These are phyloP conservation scores for Geotrichum australiense DNA, from an alignment of 1,139 yeast genomes.

Conservation along the genomic window DNA sequence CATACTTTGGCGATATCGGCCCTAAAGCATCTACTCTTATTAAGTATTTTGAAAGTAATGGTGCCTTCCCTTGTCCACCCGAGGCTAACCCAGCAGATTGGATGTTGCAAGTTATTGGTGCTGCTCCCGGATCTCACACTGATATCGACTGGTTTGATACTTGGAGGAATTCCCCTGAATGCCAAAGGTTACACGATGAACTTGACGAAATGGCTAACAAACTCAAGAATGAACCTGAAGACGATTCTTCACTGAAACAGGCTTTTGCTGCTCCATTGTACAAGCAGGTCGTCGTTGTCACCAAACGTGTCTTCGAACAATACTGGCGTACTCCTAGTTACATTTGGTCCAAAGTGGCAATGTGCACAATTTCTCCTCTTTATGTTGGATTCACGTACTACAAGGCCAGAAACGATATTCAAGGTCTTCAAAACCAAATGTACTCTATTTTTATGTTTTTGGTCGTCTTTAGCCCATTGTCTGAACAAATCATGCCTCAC, in stretches of 20 bases:
- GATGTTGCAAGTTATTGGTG: slow-evolving; percentile 76
- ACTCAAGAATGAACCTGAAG: slow-evolving; percentile 19
- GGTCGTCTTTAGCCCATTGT: slow-evolving; percentile 52
- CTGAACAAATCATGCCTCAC: slow-evolving; percentile 69
- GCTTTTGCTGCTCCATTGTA: slow-evolving; percentile 39
- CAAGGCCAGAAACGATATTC: slow-evolving; percentile 53
- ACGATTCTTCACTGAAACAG: slow-evolving; percentile 6
- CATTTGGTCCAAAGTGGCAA: slow-evolving; percentile 57
- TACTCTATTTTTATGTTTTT: slow-evolving; percentile 64
- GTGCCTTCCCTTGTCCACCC: slow-evolving; percentile 58
- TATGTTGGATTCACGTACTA: slow-evolving; percentile 73
- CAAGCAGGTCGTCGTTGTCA: slow-evolving; percentile 48
- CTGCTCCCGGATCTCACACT: slow-evolving; percentile 71
- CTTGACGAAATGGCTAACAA: slow-evolving; percentile 26
- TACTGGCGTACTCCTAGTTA: slow-evolving; percentile 73
- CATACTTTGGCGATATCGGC: slow-evolving; percentile 77
- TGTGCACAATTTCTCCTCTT: slow-evolving; percentile 45
- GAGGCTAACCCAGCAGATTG: slow-evolving; percentile 77
- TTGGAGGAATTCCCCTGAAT: slow-evolving; percentile 57
- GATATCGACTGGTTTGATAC: slow-evolving; percentile 57
- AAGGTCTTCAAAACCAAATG: slow-evolving; percentile 41
- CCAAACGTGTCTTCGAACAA: slow-evolving; percentile 49
- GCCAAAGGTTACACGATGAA: slow-evolving; percentile 36
- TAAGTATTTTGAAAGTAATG: slow-evolving; percentile 61
- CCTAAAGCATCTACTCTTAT: slow-evolving; percentile 53